Conservation (phyloP, 768 basidiomycete genomes). For the Boletus huronensis region DNA sequence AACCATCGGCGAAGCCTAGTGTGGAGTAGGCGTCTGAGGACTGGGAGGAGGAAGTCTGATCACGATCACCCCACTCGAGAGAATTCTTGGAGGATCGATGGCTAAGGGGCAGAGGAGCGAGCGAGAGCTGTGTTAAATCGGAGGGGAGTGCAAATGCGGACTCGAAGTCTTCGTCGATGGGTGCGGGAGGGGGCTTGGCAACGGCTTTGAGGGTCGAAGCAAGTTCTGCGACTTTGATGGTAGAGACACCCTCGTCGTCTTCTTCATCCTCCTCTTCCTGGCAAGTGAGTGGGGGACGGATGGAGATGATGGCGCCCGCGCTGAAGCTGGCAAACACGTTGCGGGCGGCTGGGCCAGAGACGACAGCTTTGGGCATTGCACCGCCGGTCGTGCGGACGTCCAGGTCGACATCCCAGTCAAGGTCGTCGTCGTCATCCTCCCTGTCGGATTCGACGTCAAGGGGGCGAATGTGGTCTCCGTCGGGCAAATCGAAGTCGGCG, state of each 20-base stretch:
- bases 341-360: constrained; percentile 38
- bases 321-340: constrained; percentile 37
- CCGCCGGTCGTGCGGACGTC: constrained; percentile 57
- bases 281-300: constrained; percentile 58
- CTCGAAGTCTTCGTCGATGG: constrained; percentile 74
- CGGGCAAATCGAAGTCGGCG: constrained; percentile 82
- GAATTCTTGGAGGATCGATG: constrained; percentile 82
- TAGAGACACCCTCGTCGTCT: constrained; percentile 79
- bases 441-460: constrained; percentile 58
- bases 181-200: constrained; percentile 33
- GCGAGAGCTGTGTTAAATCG: constrained; percentile 77
- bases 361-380: constrained; percentile 41
- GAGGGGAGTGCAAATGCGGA: constrained; percentile 78
- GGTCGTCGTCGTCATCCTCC: constrained; percentile 60
- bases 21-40: constrained; percentile 86
- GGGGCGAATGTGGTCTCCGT: constrained; percentile 64
- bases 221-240: constrained; percentile 69
- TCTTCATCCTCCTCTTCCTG: constrained; percentile 56
- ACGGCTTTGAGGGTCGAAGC: constrained; percentile 35
- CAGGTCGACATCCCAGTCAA: constrained; percentile 84
- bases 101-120: constrained; percentile 70
- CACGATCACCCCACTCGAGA: constrained; percentile 82
- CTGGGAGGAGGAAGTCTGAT: constrained; percentile 77
- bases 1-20: constrained; percentile 69
- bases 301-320: constrained; percentile 40